A percentile compares a stretch with the other conserved stretches of the same genome.
Evolutionary conservation across 225 moss, liverwort and hornwort genomes (phyloP).

Genomic region (Bryoerythrophyllum caledonicum): DNA sequence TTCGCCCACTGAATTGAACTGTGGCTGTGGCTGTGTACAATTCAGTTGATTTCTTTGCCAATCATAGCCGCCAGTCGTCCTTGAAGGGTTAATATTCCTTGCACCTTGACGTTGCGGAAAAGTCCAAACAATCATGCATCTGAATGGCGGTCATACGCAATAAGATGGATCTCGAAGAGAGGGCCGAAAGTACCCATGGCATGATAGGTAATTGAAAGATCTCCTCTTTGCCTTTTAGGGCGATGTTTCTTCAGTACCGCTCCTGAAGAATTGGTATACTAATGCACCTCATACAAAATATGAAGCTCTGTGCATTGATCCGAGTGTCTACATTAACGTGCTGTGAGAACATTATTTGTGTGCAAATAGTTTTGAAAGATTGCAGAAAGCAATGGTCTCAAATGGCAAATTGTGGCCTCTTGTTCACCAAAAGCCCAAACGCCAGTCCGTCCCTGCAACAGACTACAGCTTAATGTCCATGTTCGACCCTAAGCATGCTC

Average conservation of each 20-base stretch:
- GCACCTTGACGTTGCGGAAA: no score
- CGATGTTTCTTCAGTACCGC: background rate
- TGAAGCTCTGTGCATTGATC: background rate
- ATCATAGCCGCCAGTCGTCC: no score
- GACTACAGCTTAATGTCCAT: background rate
- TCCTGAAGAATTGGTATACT: background rate
- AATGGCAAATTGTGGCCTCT: background rate
- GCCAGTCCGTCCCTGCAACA: background rate
- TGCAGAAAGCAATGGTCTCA: background rate
- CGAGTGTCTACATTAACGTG: background rate
- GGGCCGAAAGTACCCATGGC: no score
- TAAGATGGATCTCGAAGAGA: background rate
- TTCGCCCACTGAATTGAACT: no score
- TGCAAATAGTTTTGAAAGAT: background rate
- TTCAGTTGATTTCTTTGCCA: no score
- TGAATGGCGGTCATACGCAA: background rate
- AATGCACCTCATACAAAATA: no score
- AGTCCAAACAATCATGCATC: background rate
- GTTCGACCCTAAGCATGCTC: background rate
- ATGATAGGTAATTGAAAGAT: background rate
- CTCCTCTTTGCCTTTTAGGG: background rate
- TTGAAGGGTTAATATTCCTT: no score
- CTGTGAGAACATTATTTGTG: background rate
- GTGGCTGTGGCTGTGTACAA: no score
- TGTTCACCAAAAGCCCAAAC: background rate